Evolutionary conservation across 305 asterid species (phyloP), one percentile per base, ranked within the genome.

Genomic region (Galium porrigens): DNA sequence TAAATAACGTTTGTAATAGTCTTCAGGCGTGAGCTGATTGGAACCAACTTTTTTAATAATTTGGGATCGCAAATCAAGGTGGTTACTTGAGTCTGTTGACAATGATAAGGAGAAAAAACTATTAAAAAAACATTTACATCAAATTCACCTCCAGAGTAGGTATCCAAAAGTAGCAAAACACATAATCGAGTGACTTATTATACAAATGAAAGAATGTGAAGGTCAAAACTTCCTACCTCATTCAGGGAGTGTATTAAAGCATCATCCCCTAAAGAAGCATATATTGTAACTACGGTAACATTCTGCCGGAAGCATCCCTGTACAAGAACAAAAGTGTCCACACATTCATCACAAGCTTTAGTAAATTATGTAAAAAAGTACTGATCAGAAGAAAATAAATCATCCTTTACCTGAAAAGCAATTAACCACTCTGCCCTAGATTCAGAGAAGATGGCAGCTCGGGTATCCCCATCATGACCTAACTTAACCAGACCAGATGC

Each of bases 261-360:
- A 61, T 90, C 97, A 33, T 88, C 95, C 55, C 96, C 97, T 70
- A 90, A 79, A 73, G 96, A 82, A 70, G 96, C 85, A 83, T 90
- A 88, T 60, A 90, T 84, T 64, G 96, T 90, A 75, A 90, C 96
- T 53, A 90, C 86, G 22, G 94, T 88, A 71, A 88, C 73, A 70
- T 82, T 88, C 79, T 90, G 96, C 68, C 91, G 80, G 80, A 88
- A 86, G 81, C 88, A 87, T 67, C 86, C 97, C 95, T 90, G 89
- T 53, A 32, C 64, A 73, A 75, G 52, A 63, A 61, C 66, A 70
- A 73, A 54, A 56, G 33, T 39, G 14, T 33, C 76, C 58, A 71
- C 5, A 70, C 48, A 49, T 53, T 64, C 5, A 48, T 57, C 64
- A 70, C 63, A 77, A 67, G 30, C 55, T 14, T 17, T 25, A 2